phyloP scores from a whole-genome alignment of 2,329 filamentous ascomycete species.

The Orbilia brochopaga region DNA sequence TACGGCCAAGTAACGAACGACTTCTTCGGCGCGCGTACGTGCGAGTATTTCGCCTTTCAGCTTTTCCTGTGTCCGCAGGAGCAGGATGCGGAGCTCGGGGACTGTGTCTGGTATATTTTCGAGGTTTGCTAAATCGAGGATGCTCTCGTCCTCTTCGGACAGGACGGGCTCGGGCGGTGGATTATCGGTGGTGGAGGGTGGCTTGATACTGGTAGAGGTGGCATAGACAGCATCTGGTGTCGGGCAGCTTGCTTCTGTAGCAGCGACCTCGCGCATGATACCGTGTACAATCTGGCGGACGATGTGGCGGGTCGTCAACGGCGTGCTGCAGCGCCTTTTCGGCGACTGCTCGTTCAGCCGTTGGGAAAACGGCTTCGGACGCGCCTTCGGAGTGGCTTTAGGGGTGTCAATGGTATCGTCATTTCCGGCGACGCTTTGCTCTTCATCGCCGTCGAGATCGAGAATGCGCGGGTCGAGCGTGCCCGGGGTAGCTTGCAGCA shows the following conservation, averaged over 20 bases:
- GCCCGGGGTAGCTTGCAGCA: slow-evolving; percentile 9
- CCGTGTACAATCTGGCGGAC: background rate
- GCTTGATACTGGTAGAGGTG: no score
- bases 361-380: slow-evolving; percentile 39
- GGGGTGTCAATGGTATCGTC: slow-evolving; percentile 13
- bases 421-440: no score
- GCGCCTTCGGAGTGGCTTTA: slow-evolving; percentile 18
- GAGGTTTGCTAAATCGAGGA: slow-evolving; percentile 20
- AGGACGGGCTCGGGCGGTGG: slow-evolving; percentile 3
- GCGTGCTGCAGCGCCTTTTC: slow-evolving; percentile 24
- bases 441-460: slow-evolving; percentile 10
- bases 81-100: slow-evolving; percentile 20
- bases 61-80: slow-evolving; percentile 12
- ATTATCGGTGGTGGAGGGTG: background rate
- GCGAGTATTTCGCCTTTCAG: slow-evolving; percentile 24
- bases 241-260: no score
- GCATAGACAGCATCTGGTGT: background rate
- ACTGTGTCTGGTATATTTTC: slow-evolving; percentile 23
- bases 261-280: no score
- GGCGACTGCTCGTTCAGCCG: slow-evolving; percentile 24
- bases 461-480: slow-evolving; percentile 28
- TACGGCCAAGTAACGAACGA: slow-evolving; percentile 2
- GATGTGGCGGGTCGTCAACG: background rate
- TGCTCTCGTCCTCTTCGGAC: slow-evolving; percentile 18
- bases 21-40: slow-evolving; percentile 7